Evolutionary conservation across 2,329 filamentous ascomycete species (phyloP).

Genomic region (Penicillium palitans): DNA sequence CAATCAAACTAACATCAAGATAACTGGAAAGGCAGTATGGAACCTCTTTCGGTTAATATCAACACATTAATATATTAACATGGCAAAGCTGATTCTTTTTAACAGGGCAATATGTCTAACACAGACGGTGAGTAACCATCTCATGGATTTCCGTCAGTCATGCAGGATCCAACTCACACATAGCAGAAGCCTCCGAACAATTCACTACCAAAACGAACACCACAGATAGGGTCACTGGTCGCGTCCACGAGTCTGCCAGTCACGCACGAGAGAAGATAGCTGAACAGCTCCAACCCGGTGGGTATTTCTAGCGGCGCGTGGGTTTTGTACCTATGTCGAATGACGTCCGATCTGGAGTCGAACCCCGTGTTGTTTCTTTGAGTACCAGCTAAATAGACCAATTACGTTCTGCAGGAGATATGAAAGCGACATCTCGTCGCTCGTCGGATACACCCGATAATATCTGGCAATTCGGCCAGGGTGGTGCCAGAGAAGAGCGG

Average conservation of each 20-base stretch:
- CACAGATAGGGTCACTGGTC: slow-evolving; percentile 14
- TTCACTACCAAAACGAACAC: slow-evolving; percentile 16
- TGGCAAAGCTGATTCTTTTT: background rate
- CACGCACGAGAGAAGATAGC: slow-evolving; percentile 19
- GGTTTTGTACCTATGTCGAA: background rate
- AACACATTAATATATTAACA: background rate
- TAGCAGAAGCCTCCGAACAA: slow-evolving; percentile 21
- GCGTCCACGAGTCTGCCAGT: slow-evolving; percentile 22
- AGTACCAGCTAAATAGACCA: background rate
- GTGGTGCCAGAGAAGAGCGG: slow-evolving; percentile 2
- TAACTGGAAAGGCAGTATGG: slow-evolving; percentile 20
- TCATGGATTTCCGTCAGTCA: background rate
- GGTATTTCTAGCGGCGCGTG: background rate
- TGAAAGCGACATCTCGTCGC: slow-evolving; percentile 17
- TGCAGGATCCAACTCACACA: background rate
- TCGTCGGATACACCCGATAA: slow-evolving; percentile 22
- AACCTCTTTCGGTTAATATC: background rate
- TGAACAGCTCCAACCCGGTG: slow-evolving; percentile 25
- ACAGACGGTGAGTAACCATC: slow-evolving; percentile 6
- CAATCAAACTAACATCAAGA: slow-evolving; percentile 1
- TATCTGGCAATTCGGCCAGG: slow-evolving; percentile 11
- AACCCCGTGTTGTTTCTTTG: background rate
- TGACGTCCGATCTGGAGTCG: background rate
- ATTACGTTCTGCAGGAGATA: slow-evolving; percentile 18
- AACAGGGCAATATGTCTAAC: slow-evolving; percentile 14